phyloP scores from a whole-genome alignment of 805 yeast genomes.

The Lipomyces oligophaga region DNA sequence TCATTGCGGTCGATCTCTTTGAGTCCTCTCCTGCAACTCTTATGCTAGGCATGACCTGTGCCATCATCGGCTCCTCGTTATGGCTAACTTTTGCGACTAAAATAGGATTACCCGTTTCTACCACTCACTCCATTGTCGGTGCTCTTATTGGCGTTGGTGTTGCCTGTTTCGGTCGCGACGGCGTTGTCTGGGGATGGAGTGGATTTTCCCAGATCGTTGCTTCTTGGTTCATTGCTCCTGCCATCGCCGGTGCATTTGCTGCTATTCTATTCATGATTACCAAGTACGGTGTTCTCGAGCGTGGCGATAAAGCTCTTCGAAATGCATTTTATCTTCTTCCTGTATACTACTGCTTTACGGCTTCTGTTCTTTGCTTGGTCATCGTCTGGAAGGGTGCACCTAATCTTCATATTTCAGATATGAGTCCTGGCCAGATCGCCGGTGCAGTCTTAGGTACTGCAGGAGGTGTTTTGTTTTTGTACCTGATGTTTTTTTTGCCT shows the following conservation, averaged over 20 bases:
- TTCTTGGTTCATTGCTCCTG: slow-evolving; percentile 77
- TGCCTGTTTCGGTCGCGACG: slow-evolving; percentile 62
- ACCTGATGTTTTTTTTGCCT: slow-evolving; percentile 56
- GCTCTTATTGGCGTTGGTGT: slow-evolving; percentile 71
- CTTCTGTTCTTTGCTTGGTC: slow-evolving; percentile 65
- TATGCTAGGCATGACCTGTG: slow-evolving; percentile 72
- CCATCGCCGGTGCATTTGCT: slow-evolving; percentile 62
- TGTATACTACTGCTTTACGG: slow-evolving; percentile 54
- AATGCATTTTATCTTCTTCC: slow-evolving; percentile 60
- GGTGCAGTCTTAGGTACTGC: slow-evolving; percentile 66
- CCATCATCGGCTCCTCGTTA: slow-evolving; percentile 64
- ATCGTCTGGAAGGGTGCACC: slow-evolving; percentile 82
- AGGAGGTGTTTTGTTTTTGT: slow-evolving; percentile 51
- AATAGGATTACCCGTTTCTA: slow-evolving; percentile 74
- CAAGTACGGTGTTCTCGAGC: slow-evolving; percentile 59
- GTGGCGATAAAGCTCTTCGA: slow-evolving; percentile 48
- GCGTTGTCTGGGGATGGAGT: slow-evolving; percentile 70
- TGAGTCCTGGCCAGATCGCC: slow-evolving; percentile 50
- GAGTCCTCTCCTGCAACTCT: slow-evolving; percentile 60
- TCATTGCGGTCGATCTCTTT: slow-evolving; percentile 41
- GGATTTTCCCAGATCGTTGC: slow-evolving; percentile 72
- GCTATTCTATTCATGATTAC: slow-evolving; percentile 55
- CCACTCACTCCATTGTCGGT: slow-evolving; percentile 76
- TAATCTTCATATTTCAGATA: slow-evolving; percentile 51
- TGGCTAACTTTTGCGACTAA: slow-evolving; percentile 68